phyloP scores from a whole-genome alignment of 1,284 basidiomycete species.

The Sanguinoderma infundibulare region DNA sequence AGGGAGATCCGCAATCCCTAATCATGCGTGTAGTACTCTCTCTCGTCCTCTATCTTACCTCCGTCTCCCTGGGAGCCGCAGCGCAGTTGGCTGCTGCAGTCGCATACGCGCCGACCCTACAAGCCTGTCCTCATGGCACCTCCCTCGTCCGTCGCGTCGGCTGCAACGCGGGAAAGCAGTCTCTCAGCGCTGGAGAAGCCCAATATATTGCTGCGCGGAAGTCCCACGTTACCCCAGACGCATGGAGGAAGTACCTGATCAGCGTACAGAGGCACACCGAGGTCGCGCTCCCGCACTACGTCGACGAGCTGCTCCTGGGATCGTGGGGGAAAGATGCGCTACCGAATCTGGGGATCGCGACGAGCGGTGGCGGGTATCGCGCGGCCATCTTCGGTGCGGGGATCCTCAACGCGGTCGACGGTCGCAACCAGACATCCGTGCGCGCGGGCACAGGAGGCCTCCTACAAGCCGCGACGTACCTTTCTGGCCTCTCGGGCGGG shows the following conservation, averaged over 20 bases:
- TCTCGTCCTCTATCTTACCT: not conserved
- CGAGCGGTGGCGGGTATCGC: slow-evolving; percentile 52
- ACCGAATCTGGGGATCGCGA: slow-evolving; percentile 47
- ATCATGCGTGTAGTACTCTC: not conserved
- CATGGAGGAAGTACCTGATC: slow-evolving; percentile 35
- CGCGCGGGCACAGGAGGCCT: slow-evolving; percentile 51
- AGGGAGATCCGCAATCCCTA: not conserved
- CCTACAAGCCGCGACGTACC: slow-evolving; percentile 50
- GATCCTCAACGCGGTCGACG: slow-evolving; percentile 53
- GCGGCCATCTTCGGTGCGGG: slow-evolving; percentile 56
- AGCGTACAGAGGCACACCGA: slow-evolving; percentile 36
- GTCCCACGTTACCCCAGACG: slow-evolving; percentile 29
- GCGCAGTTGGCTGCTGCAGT: slow-evolving; percentile 26
- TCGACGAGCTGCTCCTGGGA: slow-evolving; percentile 38
- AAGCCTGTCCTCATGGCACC: slow-evolving; percentile 27
- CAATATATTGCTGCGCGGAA: slow-evolving; percentile 30
- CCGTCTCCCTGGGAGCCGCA: not conserved
- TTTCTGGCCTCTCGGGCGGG: slow-evolving; percentile 49
- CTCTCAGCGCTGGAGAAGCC: slow-evolving; percentile 30
- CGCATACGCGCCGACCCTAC: slow-evolving; percentile 27
- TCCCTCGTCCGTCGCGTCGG: slow-evolving; percentile 28
- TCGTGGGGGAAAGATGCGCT: slow-evolving; percentile 18
- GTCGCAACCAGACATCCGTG: slow-evolving; percentile 46
- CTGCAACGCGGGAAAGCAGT: slow-evolving; percentile 20
- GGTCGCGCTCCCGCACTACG: slow-evolving; percentile 38